Conservation (phyloP, 1,284 basidiomycete genomes). For the Peniophora sp. region DNA sequence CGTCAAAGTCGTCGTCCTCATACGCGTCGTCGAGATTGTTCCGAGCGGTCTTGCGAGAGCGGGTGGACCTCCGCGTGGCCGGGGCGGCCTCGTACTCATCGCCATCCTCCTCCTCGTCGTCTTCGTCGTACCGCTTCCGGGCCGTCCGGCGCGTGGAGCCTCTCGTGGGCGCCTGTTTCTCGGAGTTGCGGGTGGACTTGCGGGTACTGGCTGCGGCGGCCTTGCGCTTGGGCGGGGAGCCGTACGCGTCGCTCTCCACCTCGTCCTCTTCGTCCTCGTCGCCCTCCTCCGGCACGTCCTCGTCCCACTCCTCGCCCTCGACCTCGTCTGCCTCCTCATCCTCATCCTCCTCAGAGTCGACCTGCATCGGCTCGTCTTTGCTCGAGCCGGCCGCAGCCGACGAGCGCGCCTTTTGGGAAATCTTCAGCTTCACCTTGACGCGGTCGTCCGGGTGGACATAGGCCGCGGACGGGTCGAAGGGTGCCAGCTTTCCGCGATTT, state of each 20-base stretch:
- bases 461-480: conserved; percentile 54
- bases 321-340: conserved; percentile 17
- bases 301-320: conserved; percentile 17
- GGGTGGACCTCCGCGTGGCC: not conserved
- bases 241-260: conserved; percentile 5
- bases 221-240: not conserved
- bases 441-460: conserved; percentile 58
- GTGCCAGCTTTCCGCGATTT: conserved; percentile 28
- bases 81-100: not conserved
- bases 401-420: conserved; percentile 6
- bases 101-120: not conserved
- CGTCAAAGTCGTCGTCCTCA: conserved; percentile 1
- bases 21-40: not conserved
- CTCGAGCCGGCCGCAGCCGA: conserved; percentile 5
- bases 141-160: too few relatives aligned
- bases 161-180: not conserved
- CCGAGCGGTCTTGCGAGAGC: not conserved
- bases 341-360: conserved; percentile 6
- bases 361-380: conserved; percentile 7
- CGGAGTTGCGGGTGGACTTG: not conserved
- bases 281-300: conserved; percentile 22
- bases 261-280: conserved; percentile 19
- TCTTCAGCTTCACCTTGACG: conserved; percentile 26
- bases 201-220: not conserved
- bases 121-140: too few relatives aligned